phyloP scores from a whole-genome alignment of 2,329 filamentous ascomycete genomes.

The Aspergillus ustus region DNA sequence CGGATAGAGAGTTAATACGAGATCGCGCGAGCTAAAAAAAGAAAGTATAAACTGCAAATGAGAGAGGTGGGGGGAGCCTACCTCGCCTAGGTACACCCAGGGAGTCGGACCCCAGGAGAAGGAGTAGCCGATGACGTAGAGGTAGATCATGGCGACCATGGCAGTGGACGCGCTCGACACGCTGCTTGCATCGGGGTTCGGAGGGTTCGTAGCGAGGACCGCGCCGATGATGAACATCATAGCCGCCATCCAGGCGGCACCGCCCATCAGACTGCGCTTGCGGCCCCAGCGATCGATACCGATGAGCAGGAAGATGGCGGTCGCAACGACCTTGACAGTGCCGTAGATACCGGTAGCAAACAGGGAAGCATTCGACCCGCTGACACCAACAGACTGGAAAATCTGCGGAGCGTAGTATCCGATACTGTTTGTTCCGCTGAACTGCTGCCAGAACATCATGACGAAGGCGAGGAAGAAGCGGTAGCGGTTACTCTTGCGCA shows the following conservation, averaged over 20 bases:
- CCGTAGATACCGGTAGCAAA: conserved; percentile 48
- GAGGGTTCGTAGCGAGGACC: conserved; percentile 35
- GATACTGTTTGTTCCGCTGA: conserved; percentile 49
- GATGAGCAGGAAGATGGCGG: conserved; percentile 32
- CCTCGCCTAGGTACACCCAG: conserved; percentile 34
- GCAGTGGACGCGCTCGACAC: conserved; percentile 41
- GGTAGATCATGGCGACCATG: conserved; percentile 39
- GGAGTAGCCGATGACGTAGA: conserved; percentile 23
- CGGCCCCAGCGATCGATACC: conserved; percentile 7
- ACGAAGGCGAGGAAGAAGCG: conserved; percentile 62
- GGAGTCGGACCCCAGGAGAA: conserved; percentile 36
- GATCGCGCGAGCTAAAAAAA: no score
- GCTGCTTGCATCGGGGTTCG: neutral
- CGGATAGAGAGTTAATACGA: no score
- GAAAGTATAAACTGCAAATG: no score
- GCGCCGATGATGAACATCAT: conserved; percentile 33
- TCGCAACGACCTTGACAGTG: conserved; percentile 39
- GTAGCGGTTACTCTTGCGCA: conserved; percentile 59
- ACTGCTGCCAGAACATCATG: conserved; percentile 66
- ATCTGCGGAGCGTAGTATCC: conserved; percentile 15
- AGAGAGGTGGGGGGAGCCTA: no score
- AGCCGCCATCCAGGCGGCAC: neutral
- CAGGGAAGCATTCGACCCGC: conserved; percentile 41
- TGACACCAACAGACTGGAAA: conserved; percentile 12
- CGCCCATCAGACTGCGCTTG: conserved; percentile 2